These are phyloP conservation scores for Tetrapisispora namnaoensis DNA, from an alignment of 805 yeast species.

Conservation along the genomic window DNA sequence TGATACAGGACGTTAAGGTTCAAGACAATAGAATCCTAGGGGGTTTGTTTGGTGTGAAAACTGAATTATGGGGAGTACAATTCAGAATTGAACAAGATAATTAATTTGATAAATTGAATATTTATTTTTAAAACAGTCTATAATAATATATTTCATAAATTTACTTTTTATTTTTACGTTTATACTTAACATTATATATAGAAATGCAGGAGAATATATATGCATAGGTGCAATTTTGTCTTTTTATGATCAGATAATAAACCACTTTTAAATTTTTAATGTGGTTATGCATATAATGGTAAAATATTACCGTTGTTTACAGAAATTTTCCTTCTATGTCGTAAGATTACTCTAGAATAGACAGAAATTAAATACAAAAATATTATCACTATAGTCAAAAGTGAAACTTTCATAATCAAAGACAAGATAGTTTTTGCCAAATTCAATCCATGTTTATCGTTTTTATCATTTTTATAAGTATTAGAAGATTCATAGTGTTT, in stretches of 20 bases:
- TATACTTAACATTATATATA: too few species aligned
- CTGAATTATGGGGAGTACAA: slow-evolving; percentile 30
- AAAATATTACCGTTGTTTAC: neutral
- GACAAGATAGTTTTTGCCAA: neutral
- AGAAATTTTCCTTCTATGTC: slow-evolving; percentile 4
- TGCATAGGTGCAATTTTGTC: too few species aligned
- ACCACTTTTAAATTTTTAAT: too few species aligned
- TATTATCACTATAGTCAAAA: neutral
- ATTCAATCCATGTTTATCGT: too few species aligned
- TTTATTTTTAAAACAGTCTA: neutral
- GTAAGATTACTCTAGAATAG: slow-evolving; percentile 13
- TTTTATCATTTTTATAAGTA: too few species aligned
- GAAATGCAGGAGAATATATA: neutral
- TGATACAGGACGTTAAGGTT: slow-evolving; percentile 24
- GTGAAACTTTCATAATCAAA: neutral
- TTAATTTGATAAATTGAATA: neutral
- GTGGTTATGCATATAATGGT: neutral
- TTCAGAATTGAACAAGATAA: slow-evolving; percentile 26
- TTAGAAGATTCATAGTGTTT: neutral
- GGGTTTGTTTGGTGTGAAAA: slow-evolving; percentile 24
- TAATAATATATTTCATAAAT: neutral
- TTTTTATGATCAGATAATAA: too few species aligned
- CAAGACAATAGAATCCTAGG: slow-evolving; percentile 23
- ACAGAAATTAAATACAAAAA: slow-evolving; percentile 16
- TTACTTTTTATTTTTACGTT: neutral